Evolutionary conservation across 225 moss, liverwort and hornwort genomes (phyloP), one percentile per base, ranked within the genome.

Genomic region (Bryum argenteum): DNA sequence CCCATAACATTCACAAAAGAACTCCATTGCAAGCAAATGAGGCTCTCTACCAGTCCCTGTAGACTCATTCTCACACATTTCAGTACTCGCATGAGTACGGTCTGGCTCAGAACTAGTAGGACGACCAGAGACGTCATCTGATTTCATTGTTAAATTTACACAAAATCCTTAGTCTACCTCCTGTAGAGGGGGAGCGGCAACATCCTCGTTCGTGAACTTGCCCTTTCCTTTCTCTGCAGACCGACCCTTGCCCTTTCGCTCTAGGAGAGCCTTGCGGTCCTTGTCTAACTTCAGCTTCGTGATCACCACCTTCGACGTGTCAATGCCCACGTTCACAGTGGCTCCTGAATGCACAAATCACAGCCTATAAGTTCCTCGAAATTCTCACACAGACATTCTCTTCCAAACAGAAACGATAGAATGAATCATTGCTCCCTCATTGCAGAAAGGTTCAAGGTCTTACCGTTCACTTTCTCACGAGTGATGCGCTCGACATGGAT

Each of bases 401-500:
- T 33, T 33, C 7, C 33, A 33, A 6, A 6, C 5, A 33, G 7
- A 54, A 10, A 54, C 1, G 16, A 13, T 7, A 26, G 8, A 12
- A 64, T 22, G 47, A 64, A 15, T 26, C 2, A 28, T 2, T 28
- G 5, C 28, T 28, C 5, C n/a, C n/a, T 5, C 2, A 47, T 14
- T 15, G 14, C 12, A 58, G 37, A 13, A 8, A 11, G 40, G 33
- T 33, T 4, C 7, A 6, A 33, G 33, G 33, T 3, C 87, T 80
- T 43, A 86, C 92, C 93, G 5, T 93, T 93, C 72, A 90, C 89
- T 75, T 90, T 93, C 85, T 93, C 93, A 1, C 93, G 89, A 24
- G 90, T 90, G 65, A 93, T 89, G 19, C 93, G 87, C 70, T 93
- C 90, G 10, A 93, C 90, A 41, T 89, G 93, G 56, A 93, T 93